A percentile compares a stretch with the other conserved stretches of the same genome.
These are phyloP conservation scores for Trichoderma erinaceum DNA, from an alignment of 495 filamentous ascomycete species.

Conservation along the genomic window DNA sequence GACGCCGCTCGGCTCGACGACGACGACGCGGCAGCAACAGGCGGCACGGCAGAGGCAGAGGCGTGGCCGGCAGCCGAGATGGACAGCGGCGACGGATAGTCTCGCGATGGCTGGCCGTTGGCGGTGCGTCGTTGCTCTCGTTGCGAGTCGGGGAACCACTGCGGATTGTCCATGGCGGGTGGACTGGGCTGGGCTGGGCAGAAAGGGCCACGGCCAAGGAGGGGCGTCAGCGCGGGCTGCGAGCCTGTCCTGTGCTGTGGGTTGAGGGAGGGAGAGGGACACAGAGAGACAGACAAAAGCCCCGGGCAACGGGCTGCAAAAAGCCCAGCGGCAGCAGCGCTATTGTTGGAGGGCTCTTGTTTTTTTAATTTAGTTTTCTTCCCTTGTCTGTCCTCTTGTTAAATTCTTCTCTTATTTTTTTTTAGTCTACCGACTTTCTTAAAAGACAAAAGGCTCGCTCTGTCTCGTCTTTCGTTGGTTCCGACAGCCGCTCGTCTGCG, in stretches of 20 bases:
- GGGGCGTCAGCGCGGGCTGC: not conserved
- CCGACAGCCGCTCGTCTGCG: too few species aligned
- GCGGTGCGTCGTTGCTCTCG: not conserved
- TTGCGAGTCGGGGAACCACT: conserved; percentile 8
- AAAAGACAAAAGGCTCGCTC: too few species aligned
- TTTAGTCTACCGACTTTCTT: too few species aligned
- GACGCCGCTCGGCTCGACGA: not conserved
- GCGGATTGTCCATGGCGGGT: conserved; percentile 8
- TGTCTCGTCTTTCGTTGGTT: too few species aligned
- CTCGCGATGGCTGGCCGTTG: conserved; percentile 15
- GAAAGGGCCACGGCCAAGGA: not conserved
- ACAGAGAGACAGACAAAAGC: too few species aligned
- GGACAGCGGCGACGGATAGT: conserved; percentile 9
- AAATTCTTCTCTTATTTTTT: too few species aligned
- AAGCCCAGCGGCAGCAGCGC: too few species aligned
- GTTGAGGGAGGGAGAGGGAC: too few species aligned
- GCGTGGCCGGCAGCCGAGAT: not conserved
- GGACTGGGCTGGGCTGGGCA: not conserved
- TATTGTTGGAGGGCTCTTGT: too few species aligned
- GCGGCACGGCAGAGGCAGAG: conserved; percentile 1
- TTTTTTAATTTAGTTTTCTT: too few species aligned
- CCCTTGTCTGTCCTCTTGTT: too few species aligned
- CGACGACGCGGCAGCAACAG: not conserved
- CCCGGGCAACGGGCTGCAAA: too few species aligned
- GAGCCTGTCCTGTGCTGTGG: not conserved